phyloP scores from a whole-genome alignment of 1,284 basidiomycete genomes.

The Dichomitus squalens region DNA sequence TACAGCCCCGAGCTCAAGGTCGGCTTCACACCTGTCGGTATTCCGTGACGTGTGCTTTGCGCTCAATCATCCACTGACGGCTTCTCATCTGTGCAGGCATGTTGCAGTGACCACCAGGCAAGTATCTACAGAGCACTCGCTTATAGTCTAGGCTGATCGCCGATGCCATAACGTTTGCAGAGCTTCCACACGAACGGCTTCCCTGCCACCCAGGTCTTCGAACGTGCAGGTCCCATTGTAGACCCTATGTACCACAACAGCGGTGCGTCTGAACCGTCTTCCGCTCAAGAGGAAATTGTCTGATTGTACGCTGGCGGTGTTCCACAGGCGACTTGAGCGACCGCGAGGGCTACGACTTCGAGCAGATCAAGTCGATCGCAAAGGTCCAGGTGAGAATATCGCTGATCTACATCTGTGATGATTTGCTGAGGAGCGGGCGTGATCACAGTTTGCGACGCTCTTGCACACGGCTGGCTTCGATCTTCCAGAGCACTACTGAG shows the following conservation, averaged over 20 bases:
- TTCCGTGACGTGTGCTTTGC: background rate
- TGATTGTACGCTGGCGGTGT: background rate
- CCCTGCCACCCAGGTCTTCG: constrained; percentile 81
- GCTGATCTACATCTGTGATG: background rate
- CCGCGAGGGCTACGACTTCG: constrained; percentile 77
- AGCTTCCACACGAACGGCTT: constrained; percentile 83
- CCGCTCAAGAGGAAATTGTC: too few relatives aligned
- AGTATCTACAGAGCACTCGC: background rate
- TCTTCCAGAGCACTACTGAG: constrained; percentile 16
- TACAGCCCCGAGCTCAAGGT: constrained; percentile 85
- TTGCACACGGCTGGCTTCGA: constrained; percentile 57
- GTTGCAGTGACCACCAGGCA: constrained; percentile 87
- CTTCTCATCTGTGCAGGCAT: constrained; percentile 50
- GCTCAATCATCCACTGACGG: background rate
- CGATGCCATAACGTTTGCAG: constrained; percentile 24
- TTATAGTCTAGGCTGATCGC: background rate
- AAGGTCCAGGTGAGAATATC: constrained; percentile 71
- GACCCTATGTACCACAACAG: constrained; percentile 89
- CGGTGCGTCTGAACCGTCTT: constrained; percentile 39
- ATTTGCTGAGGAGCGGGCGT: background rate
- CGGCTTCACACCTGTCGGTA: constrained; percentile 67
- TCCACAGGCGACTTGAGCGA: constrained; percentile 70
- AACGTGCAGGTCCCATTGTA: constrained; percentile 79
- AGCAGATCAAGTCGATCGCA: constrained; percentile 78
- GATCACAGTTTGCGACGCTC: constrained; percentile 52